Base-by-base conservation (phyloP, 2,329 filamentous ascomycete genomes). In the Pseudocercospora fijiensis region DNA sequence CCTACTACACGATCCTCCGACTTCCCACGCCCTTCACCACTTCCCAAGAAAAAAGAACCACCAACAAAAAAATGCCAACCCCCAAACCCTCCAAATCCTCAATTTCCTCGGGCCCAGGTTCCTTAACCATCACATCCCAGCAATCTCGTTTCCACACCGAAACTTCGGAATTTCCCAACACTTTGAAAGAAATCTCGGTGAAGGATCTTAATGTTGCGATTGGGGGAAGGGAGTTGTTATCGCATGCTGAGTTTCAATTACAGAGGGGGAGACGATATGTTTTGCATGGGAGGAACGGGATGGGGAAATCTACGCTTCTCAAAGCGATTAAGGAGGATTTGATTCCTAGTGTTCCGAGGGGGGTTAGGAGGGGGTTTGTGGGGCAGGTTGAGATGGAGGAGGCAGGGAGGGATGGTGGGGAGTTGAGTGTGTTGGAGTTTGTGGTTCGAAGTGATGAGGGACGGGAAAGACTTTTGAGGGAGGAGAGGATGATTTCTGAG, bases 241-340 rank as follows among this genome's bases (percentile, higher is more conserved):
- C 81, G 9, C 86, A 89, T 74, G 89, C 89, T 1, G 87, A 87
- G 62, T 78, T 96, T 37, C 85, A 87, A 24, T 78, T 96, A 2
- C 90, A 94, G 68, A 85, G 87, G 57, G 88, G 90, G 0, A 82
- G 87, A 52, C 84, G 90, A 65, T 96, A 96, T 80, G 91, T 90
- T 0, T 80, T 96, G 1, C 81, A 94, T 20, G 92, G 91, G 0
- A 84, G 90, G 6, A 96, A 96, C 76, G 91, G 91, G 0, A 89
- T 88, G 1, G 92, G 91, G 5, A 96, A 96, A 74, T 93, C 90
- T 3, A 94, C 90, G 0, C 78, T 94, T 6, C 79, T 95, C 16
- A 86, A 86, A 71, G 90, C 91, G 1, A 87, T 96, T 69, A 88
- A 87, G 4, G 87, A 92, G 65, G 91, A 91, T 71, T 81, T 92